A percentile compares a stretch with the other conserved stretches of the same genome.
Evolutionary conservation across 129 eudicot genomes (phyloP).

Genomic region (Oenanthe sinensis): DNA sequence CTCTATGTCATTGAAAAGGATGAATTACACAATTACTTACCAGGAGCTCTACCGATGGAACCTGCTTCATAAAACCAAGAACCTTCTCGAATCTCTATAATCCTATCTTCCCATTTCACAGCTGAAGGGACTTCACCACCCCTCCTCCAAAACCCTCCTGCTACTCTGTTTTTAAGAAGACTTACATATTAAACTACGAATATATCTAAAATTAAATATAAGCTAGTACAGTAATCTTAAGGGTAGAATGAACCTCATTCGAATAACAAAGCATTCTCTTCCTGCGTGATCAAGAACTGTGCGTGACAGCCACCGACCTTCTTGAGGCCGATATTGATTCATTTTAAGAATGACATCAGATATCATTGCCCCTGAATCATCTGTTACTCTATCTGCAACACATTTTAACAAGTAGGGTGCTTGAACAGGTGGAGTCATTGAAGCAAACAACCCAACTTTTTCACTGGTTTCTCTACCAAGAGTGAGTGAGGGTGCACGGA

Average conservation of each 20-base stretch:
- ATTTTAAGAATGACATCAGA: slow-evolving; percentile 75
- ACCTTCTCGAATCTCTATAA: slow-evolving; percentile 74
- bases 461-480: slow-evolving; percentile 36
- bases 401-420: slow-evolving; percentile 78
- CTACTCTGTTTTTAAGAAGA: slow-evolving; percentile 41
- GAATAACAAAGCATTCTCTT: slow-evolving; percentile 79
- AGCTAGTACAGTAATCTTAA: neutral
- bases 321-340: slow-evolving; percentile 88
- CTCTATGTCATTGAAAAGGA: neutral
- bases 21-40: slow-evolving; percentile 28
- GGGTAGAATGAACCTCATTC: slow-evolving; percentile 48
- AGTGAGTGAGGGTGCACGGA: slow-evolving; percentile 73
- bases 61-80: slow-evolving; percentile 79
- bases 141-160: slow-evolving; percentile 88
- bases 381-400: slow-evolving; percentile 86
- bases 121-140: slow-evolving; percentile 64
- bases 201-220: neutral
- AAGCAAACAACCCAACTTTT: slow-evolving; percentile 38
- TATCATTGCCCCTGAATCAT: slow-evolving; percentile 88
- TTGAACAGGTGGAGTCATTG: slow-evolving; percentile 97
- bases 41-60: slow-evolving; percentile 81
- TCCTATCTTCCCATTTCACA: slow-evolving; percentile 75
- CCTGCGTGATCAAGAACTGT: slow-evolving; percentile 94
- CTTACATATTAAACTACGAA: neutral
- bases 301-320: slow-evolving; percentile 89